Evolutionary conservation across 306 rosid species (phyloP).

Genomic region (Citrullus mucosospermus): DNA sequence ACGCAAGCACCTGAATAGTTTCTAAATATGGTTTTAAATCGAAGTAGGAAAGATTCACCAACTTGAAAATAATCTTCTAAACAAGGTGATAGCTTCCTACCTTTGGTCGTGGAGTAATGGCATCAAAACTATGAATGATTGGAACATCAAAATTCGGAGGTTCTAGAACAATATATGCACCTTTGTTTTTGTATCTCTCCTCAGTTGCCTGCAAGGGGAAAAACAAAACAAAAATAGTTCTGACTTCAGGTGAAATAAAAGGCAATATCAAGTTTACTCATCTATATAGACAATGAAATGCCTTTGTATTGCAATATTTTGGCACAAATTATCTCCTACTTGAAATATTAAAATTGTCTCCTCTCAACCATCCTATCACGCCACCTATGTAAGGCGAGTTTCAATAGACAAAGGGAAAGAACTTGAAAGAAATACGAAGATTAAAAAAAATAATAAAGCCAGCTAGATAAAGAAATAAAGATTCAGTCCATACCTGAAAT

Average conservation of each 20-base stretch:
- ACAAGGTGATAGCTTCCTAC: conserved; percentile 17
- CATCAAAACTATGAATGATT: conserved; percentile 52
- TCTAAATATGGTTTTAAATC: neutral
- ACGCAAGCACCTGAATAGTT: neutral
- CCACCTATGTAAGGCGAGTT: too few species aligned
- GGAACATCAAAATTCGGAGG: conserved; percentile 71
- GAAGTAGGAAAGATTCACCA: neutral
- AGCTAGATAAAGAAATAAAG: neutral
- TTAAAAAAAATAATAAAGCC: neutral
- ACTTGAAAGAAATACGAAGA: neutral
- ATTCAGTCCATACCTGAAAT: conserved; percentile 50
- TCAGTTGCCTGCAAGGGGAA: conserved; percentile 42
- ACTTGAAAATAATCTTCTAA: neutral
- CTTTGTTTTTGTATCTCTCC: conserved; percentile 63
- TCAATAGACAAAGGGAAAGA: neutral
- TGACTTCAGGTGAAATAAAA: neutral
- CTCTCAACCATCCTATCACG: too few species aligned
- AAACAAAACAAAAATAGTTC: neutral
- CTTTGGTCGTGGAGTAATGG: conserved; percentile 73
- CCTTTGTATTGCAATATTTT: neutral
- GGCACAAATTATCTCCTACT: too few species aligned
- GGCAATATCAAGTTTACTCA: neutral
- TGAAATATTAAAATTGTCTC: too few species aligned
- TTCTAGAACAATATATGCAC: conserved; percentile 66
- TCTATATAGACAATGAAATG: neutral